Base-by-base conservation (phyloP, 2,329 filamentous ascomycete species). In the Ophiostoma montium region DNA sequence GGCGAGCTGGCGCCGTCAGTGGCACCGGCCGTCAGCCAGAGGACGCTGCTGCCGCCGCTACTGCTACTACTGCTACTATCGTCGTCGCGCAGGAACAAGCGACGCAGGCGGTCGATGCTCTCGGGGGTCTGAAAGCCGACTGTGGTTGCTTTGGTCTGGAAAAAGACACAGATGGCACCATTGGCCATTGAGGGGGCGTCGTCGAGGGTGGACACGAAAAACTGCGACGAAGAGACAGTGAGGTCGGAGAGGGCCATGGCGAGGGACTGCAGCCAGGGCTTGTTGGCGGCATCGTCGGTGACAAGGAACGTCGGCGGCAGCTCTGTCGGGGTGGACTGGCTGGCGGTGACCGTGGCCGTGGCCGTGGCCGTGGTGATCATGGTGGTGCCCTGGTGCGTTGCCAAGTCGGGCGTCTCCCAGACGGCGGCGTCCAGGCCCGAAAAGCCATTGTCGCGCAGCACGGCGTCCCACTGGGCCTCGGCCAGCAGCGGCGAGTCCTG, bases 21-120 rank as follows among this genome's bases (percentile, higher is more conserved):
- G 0, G 57, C 51, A 35, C 61, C 60, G 2, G 54, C 56, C 3
- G 63, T 65, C 19, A 66, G 51, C 64, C 64, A 67, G 8, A 67
- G 52, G 11, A 65, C 47, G 1, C 54, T 21, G 30, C 47, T 47
- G 53, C 46, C 54, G 53, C 56, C 8, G 52, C 19, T 23, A 35
- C 16, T 43, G 13, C 23, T 8, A 21, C 47, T 47, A 53, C 46
- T 54, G 53, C 56, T 8, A 51, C 19, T 23, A 35, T 21, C 46
- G 13, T 13, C 12, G 2, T 21, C 12, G 11, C 53, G 50, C 11
- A 58, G 52, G 31, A 64, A 51, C 13, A 63, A 41, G 10, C 58
- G 55, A 10, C 57, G 57, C 41, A 63, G 32, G 16, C 48, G 53
- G 7, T 53, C 55, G 51, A 61, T 61, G 47, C 58, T 57, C 15